Conservation (phyloP, 2,329 filamentous ascomycete species). For the Cercospora berteroae region DNA sequence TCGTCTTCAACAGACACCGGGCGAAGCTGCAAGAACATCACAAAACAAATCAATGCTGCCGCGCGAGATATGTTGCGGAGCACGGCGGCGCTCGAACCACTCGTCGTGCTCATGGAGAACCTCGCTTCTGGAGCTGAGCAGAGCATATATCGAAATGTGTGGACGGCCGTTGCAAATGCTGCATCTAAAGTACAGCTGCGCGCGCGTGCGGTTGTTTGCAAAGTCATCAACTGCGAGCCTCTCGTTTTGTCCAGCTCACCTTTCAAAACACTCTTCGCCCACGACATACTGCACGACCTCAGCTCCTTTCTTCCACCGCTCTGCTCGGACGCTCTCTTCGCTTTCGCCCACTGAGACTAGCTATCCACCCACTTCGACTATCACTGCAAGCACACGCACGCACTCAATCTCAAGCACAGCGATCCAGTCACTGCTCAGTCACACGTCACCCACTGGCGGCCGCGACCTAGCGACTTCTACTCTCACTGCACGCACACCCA, state of each 20-base stretch:
- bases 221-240: not conserved
- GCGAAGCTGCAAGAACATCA: not conserved
- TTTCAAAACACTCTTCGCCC: not conserved
- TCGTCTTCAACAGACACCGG: not conserved
- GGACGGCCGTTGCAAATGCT: not conserved
- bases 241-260: not conserved
- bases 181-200: not conserved
- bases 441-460: not conserved
- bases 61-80: not conserved
- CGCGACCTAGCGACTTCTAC: not conserved
- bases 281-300: not conserved
- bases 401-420: not conserved
- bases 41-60: not conserved
- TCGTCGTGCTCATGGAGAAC: not conserved
- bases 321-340: not conserved
- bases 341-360: not conserved
- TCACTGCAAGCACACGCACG: not conserved
- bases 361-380: not conserved
- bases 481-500: not conserved
- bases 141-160: not conserved
- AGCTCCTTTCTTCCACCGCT: not conserved
- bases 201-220: not conserved
- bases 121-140: not conserved
- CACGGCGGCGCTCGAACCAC: not conserved
- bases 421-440: not conserved